Conservation (phyloP, 164 flowering plant species). For the Litsea cubeba region DNA sequence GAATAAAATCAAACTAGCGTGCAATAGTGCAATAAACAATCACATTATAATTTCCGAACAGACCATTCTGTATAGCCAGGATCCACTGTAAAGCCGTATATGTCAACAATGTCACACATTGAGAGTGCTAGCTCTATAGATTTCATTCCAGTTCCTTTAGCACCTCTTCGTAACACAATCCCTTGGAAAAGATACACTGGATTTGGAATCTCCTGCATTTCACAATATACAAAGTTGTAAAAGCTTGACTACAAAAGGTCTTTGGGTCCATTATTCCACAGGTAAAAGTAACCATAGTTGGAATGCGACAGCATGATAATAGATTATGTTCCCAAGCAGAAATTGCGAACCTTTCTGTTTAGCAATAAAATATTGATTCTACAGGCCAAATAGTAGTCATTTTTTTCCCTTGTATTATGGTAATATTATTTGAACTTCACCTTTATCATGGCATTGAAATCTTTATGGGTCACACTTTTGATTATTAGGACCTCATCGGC, state of each 20-base stretch:
- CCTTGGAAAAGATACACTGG: conserved; percentile 99
- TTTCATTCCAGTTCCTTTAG: conserved; percentile 99
- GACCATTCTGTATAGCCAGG: conserved; percentile 98
- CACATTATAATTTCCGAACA: conserved; percentile 18
- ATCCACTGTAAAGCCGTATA: conserved; percentile 98
- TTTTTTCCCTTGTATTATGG: too few species aligned
- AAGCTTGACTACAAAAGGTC: neutral
- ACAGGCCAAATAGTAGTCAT: neutral
- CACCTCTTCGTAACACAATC: conserved; percentile 93
- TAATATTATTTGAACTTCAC: conserved; percentile 25
- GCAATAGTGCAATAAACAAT: neutral
- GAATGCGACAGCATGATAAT: neutral
- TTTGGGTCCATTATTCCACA: neutral
- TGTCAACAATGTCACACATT: conserved; percentile 96
- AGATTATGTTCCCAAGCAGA: neutral
- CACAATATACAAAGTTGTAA: neutral
- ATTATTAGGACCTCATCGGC: conserved; percentile 93
- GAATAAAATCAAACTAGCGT: neutral
- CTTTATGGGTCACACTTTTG: conserved; percentile 94
- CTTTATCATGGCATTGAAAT: conserved; percentile 94
- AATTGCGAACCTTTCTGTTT: neutral
- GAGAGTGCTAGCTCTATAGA: conserved; percentile 95
- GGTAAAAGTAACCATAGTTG: neutral
- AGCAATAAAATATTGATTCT: neutral
- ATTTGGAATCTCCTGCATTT: conserved; percentile 74